Evolutionary conservation across 768 basidiomycete species (phyloP).

Genomic region (Hypsizygus marmoreus): DNA sequence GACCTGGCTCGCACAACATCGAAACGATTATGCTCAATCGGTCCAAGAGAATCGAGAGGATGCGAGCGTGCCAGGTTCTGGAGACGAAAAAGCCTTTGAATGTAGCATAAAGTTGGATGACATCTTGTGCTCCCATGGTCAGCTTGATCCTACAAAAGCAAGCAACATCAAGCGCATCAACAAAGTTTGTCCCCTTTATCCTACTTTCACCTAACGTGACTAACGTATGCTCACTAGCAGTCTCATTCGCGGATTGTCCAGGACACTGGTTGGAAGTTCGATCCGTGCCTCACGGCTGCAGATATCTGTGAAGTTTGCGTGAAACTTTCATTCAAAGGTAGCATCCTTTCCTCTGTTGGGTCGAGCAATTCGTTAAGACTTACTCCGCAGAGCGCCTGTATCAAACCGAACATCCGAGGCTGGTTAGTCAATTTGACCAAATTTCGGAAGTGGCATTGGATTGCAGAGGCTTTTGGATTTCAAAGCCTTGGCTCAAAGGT

Average conservation of each 20-base stretch:
- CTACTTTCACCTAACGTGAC: not conserved
- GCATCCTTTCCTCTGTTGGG: conserved; percentile 7
- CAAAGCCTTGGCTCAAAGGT: conserved; percentile 82
- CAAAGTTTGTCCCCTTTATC: conserved; percentile 37
- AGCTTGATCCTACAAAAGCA: conserved; percentile 61
- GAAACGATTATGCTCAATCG: conserved; percentile 23
- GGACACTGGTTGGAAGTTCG: conserved; percentile 48
- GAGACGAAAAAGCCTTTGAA: conserved; percentile 11
- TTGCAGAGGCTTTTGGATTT: conserved; percentile 65
- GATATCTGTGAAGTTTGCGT: conserved; percentile 70
- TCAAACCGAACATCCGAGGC: conserved; percentile 62
- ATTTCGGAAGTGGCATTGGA: conserved; percentile 45
- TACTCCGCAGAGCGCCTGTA: conserved; percentile 62
- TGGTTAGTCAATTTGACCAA: conserved; percentile 61
- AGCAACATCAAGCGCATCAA: conserved; percentile 69
- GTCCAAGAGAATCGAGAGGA: not conserved
- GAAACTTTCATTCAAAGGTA: conserved; percentile 57
- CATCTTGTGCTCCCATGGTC: conserved; percentile 64
- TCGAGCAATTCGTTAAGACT: not conserved
- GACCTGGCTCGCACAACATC: conserved; percentile 55
- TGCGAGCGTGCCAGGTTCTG: too few relatives aligned
- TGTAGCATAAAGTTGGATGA: conserved; percentile 39
- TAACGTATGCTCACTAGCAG: conserved; percentile 30
- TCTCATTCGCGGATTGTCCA: conserved; percentile 44
- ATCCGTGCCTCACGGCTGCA: conserved; percentile 45